Percentiles rank a stretch among this genome's conserved stretches.
These are phyloP conservation scores for Mycogone perniciosa DNA, from an alignment of 2,329 filamentous ascomycete species.

Conservation along the genomic window DNA sequence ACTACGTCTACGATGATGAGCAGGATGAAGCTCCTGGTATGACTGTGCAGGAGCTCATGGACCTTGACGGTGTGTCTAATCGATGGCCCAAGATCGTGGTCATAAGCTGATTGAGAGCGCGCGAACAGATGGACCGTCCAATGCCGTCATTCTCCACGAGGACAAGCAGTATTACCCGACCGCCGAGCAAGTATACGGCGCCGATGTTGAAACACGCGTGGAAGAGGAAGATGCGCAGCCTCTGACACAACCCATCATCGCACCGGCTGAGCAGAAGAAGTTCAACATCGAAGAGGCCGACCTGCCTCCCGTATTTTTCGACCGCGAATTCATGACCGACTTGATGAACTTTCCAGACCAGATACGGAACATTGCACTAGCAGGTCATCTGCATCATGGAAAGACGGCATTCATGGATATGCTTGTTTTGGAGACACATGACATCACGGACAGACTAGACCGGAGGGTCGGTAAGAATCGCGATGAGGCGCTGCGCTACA, in stretches of 20 bases:
- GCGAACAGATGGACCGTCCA: constrained; percentile 68
- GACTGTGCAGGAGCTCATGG: constrained; percentile 82
- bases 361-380: constrained; percentile 85
- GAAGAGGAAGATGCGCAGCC: constrained; percentile 97
- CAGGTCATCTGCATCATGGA: constrained; percentile 91
- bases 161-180: constrained; percentile 99
- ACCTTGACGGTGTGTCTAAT: constrained; percentile 64
- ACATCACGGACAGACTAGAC: constrained; percentile 72
- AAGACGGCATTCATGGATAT: constrained; percentile 99
- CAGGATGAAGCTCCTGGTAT: constrained; percentile 54
- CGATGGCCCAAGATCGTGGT: no score
- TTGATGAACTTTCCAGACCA: constrained; percentile 95
- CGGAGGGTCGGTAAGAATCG: constrained; percentile 72
- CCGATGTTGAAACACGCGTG: constrained; percentile 90
- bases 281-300: constrained; percentile 91
- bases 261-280: constrained; percentile 88
- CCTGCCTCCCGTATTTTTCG: constrained; percentile 80
- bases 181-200: constrained; percentile 91
- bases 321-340: constrained; percentile 88
- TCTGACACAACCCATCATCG: constrained; percentile 86
- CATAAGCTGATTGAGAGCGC: background rate
- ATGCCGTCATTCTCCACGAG: constrained; percentile 95
- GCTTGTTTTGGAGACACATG: constrained; percentile 91
- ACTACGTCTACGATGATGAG: constrained; percentile 78
- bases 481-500: constrained; percentile 91